Evolutionary conservation across 2,329 filamentous ascomycete genomes (phyloP), one percentile per base, ranked within the genome.

Genomic region (Hymenoscyphus fructigenus): DNA sequence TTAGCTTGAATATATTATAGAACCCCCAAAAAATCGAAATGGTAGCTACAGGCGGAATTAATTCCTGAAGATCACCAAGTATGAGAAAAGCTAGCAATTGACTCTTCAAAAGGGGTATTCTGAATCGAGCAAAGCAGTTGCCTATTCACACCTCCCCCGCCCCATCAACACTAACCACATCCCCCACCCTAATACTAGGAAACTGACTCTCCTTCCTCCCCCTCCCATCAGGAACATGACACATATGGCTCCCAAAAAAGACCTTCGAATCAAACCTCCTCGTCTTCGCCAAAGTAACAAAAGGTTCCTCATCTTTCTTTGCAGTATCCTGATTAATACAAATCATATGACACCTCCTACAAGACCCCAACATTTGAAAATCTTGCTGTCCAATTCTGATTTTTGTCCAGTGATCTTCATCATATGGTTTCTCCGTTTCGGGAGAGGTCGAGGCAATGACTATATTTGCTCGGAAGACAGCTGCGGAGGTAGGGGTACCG

Each of bases 291-390:
- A 99, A 79, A 0, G 93, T 97, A 3, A 91, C 85, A 74, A 95
- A 96, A 0, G 63, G 95, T 76, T 98, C 95, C 68, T 92, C 87
- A 68, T 88, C 87, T 75, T 88, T 91, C 68, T 87, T 83, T 0
- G 88, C 93, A 14, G 90, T 97, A 57, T 87, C 81, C 76, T 97
- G 95, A 73, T 99, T 89, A 57, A 98, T 87, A 75, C 94, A 97
- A 10, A 99, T 90, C 93, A 99, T 98, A 76, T 97, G 93, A 72
- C 95, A 99, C 65, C 95, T 83, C 66, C 92, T 86, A 73, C 95
- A 99, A 2, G 91, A 86, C 0, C 93, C 94, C 4, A 98, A 79
- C 72, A 96, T 86, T 67, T 90, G 82, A 71, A 92, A 91, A 10
- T 78, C 76, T 65, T 88, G 83, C 1, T 76, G 70, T 1, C 90